Evolutionary conservation across 2,329 filamentous ascomycete genomes (phyloP).

Genomic region (Neocatenulostroma microsporum): DNA sequence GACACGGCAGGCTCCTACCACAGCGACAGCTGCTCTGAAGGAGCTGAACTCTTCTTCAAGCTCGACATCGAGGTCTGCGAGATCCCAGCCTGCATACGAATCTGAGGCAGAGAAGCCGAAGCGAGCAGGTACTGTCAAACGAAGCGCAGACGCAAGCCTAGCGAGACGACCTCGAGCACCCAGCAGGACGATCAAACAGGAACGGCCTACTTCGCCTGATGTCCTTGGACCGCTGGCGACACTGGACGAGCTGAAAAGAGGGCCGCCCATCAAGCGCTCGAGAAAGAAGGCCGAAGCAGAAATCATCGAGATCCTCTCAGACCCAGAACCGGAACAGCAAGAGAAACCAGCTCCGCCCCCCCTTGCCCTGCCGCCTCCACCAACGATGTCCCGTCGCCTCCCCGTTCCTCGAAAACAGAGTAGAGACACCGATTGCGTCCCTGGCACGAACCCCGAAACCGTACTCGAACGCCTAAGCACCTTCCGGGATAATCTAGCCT

Average conservation of each 20-base stretch:
- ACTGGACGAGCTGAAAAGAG: constrained; percentile 26
- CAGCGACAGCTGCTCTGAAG: constrained; percentile 15
- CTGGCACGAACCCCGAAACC: constrained; percentile 37
- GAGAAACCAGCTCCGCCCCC: constrained; percentile 13
- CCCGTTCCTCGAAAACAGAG: constrained; percentile 20
- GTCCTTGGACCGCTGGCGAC: constrained; percentile 23
- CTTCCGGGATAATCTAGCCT: constrained; percentile 40
- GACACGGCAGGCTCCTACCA: constrained; percentile 13
- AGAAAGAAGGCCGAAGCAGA: constrained; percentile 23
- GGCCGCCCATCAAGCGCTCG: constrained; percentile 20
- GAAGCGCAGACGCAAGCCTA: constrained; percentile 30
- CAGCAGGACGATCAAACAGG: constrained; percentile 13
- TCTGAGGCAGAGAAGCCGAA: constrained; percentile 19
- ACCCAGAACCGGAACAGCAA: constrained; percentile 22
- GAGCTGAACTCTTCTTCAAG: constrained; percentile 19
- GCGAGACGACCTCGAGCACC: constrained; percentile 27
- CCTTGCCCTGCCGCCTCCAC: constrained; percentile 22
- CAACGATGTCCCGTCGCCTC: constrained; percentile 20
- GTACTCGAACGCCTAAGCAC: constrained; percentile 38
- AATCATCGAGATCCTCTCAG: constrained; percentile 30
- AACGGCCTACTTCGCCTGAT: constrained; percentile 21
- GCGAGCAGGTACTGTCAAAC: constrained; percentile 19
- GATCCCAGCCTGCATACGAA: constrained; percentile 18
- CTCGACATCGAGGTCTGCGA: constrained; percentile 19
- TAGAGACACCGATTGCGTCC: constrained; percentile 20